These are phyloP conservation scores for Eurotiales sp. DNA, from an alignment of 2,329 filamentous ascomycete species.

Conservation along the genomic window DNA sequence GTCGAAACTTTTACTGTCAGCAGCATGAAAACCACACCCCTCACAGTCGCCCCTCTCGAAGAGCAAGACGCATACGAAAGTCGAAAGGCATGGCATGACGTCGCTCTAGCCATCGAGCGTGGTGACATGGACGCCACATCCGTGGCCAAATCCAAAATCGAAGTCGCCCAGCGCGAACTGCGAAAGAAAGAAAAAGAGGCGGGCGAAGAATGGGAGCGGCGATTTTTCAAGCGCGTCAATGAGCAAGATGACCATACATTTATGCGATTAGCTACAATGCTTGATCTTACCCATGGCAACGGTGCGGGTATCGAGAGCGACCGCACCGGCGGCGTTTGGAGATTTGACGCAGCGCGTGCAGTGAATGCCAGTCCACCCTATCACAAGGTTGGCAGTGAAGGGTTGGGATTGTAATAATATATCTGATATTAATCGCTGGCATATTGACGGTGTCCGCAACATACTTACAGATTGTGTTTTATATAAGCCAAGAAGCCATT, in stretches of 20 bases:
- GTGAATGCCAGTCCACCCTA: conserved; percentile 41
- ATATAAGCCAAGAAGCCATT: not conserved
- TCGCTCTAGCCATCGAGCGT: conserved; percentile 72
- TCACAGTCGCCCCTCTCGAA: conserved; percentile 68
- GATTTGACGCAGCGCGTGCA: conserved; percentile 58
- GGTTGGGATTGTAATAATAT: conserved; percentile 31
- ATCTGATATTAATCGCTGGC: not conserved
- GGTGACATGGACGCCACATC: conserved; percentile 82
- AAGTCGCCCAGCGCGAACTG: conserved; percentile 77
- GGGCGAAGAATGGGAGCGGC: conserved; percentile 71
- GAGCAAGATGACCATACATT: conserved; percentile 38
- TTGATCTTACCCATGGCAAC: conserved; percentile 40
- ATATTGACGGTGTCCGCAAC: not conserved
- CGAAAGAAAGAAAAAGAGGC: conserved; percentile 72
- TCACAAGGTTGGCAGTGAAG: conserved; percentile 36
- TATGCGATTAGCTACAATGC: conserved; percentile 39
- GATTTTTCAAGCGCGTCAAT: conserved; percentile 65
- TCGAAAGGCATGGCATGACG: conserved; percentile 80
- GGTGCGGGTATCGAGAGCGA: conserved; percentile 51
- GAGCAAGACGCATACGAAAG: conserved; percentile 84
- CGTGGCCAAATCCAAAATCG: conserved; percentile 80
- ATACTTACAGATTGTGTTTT: not conserved
- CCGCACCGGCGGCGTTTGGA: conserved; percentile 68
- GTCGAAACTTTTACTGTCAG: conserved; percentile 61
- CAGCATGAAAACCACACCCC: conserved; percentile 58